phyloP scores from a whole-genome alignment of 2,329 filamentous ascomycete genomes.

The Claviceps sp. region DNA sequence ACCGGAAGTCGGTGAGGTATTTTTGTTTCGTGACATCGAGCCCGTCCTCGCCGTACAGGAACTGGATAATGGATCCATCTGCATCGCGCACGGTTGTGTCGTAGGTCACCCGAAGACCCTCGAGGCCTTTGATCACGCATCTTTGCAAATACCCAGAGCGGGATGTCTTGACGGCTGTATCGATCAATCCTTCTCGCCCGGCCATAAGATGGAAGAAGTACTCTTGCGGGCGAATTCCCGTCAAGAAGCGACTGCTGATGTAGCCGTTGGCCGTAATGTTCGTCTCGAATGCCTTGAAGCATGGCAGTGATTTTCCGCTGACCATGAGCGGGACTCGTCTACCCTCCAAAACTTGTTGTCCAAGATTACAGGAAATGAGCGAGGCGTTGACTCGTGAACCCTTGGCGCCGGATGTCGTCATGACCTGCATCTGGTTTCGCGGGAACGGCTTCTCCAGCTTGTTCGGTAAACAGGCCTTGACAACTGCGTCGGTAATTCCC shows the following conservation, averaged over 20 bases:
- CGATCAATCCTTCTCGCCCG: constrained; percentile 92
- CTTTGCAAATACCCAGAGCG: constrained; percentile 92
- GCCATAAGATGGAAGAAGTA: constrained; percentile 99
- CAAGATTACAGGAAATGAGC: constrained; percentile 92
- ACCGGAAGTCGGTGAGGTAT: constrained; percentile 80
- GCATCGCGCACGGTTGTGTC: constrained; percentile 89
- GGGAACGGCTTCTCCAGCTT: constrained; percentile 88
- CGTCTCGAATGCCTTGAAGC: constrained; percentile 85
- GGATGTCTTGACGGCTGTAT: constrained; percentile 97
- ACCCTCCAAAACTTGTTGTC: constrained; percentile 92
- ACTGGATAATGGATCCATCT: constrained; percentile 86
- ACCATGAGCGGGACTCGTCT: constrained; percentile 94
- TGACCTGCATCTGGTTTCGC: constrained; percentile 96
- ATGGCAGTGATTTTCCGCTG: constrained; percentile 89
- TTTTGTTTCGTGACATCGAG: constrained; percentile 90
- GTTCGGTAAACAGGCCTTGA: constrained; percentile 62
- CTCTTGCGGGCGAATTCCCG: constrained; percentile 90
- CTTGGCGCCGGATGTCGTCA: constrained; percentile 95
- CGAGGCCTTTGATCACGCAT: constrained; percentile 97
- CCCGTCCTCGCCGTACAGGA: constrained; percentile 92
- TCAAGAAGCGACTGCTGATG: constrained; percentile 92
- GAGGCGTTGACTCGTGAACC: constrained; percentile 89
- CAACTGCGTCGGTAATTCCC: constrained; percentile 65
- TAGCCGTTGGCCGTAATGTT: constrained; percentile 83
- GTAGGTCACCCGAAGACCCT: constrained; percentile 83